Evolutionary conservation across 2,329 filamentous ascomycete genomes (phyloP), one percentile per base, ranked within the genome.

Genomic region (Dothideomycetes sp.): DNA sequence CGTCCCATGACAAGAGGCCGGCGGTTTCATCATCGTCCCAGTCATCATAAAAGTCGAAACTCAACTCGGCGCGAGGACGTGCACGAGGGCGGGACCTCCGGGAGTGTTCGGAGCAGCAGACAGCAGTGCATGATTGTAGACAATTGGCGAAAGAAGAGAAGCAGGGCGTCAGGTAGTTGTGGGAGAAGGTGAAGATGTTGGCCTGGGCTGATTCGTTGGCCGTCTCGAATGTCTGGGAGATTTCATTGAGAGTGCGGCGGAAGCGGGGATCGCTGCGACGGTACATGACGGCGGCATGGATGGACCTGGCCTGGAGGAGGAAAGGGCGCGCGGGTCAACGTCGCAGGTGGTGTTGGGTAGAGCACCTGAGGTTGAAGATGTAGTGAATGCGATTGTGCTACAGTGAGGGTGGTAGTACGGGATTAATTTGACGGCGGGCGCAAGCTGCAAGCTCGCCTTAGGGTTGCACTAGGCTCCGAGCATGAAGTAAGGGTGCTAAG

Each of bases 11-110:
- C 38, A 88, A 65, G 33, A 89, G 60, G 0, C 79, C 73, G 27
- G 78, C 73, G 23, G 67, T 68, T 36, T 74, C 72, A 20, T 78
- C 73, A 32, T 74, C 70, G 46, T 94, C 86, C 89, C 89, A 96
- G 62, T 95, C 89, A 62, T 95, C 89, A 65, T 96, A 96, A 60
- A 96, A 96, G 61, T 95, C 89, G 58, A 96, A 96, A 54, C 77
- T 88, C 53, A 83, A 76, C 62, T 95, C 88, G 19, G 87, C 83
- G 37, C 78, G 63, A 2, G 76, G 77, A 46, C 68, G 59, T 42
- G 65, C 62, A 16, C 70, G 64, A 24, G 82, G 74, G 53, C 86
- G 78, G 46, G 80, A 70, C 43, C 84, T 77, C 20, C 84, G 78
- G 34, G 78, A 67, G 44, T 83, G 78, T 56, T 89, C 84, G 51